Percentiles rank a stretch among this genome's conserved stretches.
phyloP scores from a whole-genome alignment of 2,329 filamentous ascomycete genomes.

The Cadophora luteo-olivacea region DNA sequence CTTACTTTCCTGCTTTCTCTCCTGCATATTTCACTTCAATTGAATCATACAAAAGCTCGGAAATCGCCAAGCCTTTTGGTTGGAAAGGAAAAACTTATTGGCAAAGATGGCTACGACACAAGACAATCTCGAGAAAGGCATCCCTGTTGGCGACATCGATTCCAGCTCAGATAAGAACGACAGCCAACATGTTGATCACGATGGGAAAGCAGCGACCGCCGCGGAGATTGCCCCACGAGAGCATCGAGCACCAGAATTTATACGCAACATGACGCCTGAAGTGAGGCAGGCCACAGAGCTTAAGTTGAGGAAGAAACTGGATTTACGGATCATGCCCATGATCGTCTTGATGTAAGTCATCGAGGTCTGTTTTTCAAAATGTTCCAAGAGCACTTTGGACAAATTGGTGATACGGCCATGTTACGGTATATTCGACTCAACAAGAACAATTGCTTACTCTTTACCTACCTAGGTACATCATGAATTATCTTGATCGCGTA shows the following conservation, averaged over 20 bases:
- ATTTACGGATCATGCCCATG: slow-evolving; percentile 69
- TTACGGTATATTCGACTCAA: not conserved
- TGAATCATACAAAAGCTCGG: not conserved
- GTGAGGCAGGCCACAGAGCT: slow-evolving; percentile 59
- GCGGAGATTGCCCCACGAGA: not conserved
- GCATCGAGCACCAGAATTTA: slow-evolving; percentile 40
- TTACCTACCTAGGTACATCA: slow-evolving; percentile 56
- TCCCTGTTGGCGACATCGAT: slow-evolving; percentile 28
- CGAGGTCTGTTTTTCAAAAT: not conserved
- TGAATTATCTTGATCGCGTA: slow-evolving; percentile 66
- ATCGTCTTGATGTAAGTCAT: slow-evolving; percentile 63
- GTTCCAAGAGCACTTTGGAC: not conserved
- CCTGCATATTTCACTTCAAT: not conserved
- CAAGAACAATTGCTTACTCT: not conserved
- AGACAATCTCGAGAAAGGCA: slow-evolving; percentile 30
- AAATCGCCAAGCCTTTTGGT: not conserved
- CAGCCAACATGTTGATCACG: slow-evolving; percentile 32
- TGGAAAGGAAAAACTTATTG: not conserved
- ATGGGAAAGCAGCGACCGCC: slow-evolving; percentile 17
- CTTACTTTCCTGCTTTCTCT: slow-evolving; percentile 8
- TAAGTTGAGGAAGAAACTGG: slow-evolving; percentile 67
- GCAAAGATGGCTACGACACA: slow-evolving; percentile 23
- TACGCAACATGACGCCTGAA: slow-evolving; percentile 56
- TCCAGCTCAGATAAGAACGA: slow-evolving; percentile 33
- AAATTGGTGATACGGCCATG: not conserved